Percentiles rank a stretch among this genome's conserved stretches.
These are phyloP conservation scores for Lanmaoa rubissima DNA, from an alignment of 768 basidiomycete genomes.

Conservation along the genomic window DNA sequence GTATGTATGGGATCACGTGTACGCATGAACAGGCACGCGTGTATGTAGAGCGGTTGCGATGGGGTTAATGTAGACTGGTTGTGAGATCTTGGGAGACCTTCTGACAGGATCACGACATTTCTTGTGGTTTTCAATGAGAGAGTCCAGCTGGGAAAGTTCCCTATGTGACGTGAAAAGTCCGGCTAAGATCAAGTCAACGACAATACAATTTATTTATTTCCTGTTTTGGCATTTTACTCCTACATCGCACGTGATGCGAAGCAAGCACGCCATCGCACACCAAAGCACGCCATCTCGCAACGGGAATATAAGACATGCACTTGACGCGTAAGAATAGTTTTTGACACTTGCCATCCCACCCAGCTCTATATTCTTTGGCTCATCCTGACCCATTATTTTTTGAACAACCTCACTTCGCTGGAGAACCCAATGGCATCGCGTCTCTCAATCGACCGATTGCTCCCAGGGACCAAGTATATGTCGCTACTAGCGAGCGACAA, in stretches of 20 bases:
- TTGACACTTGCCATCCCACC: not conserved
- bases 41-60: not conserved
- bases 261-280: conserved; percentile 29
- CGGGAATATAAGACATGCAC: conserved; percentile 19
- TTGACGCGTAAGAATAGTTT: not conserved
- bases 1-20: not conserved
- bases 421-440: not conserved
- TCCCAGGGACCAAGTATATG: not conserved
- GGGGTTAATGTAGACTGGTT: no score
- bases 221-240: not conserved
- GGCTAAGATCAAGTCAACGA: no score
- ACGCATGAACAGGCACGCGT: not conserved
- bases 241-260: conserved; percentile 30
- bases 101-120: not conserved
- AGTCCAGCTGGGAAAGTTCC: not conserved
- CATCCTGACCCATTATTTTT: no score
- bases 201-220: not conserved
- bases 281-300: conserved; percentile 7
- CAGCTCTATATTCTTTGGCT: not conserved
- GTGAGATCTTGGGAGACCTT: not conserved
- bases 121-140: not conserved
- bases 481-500: not conserved
- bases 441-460: not conserved
- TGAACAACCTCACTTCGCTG: not conserved
- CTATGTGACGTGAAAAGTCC: not conserved